These are phyloP conservation scores for Botrytis pseudocinerea DNA, from an alignment of 2,329 filamentous ascomycete species.

Conservation along the genomic window DNA sequence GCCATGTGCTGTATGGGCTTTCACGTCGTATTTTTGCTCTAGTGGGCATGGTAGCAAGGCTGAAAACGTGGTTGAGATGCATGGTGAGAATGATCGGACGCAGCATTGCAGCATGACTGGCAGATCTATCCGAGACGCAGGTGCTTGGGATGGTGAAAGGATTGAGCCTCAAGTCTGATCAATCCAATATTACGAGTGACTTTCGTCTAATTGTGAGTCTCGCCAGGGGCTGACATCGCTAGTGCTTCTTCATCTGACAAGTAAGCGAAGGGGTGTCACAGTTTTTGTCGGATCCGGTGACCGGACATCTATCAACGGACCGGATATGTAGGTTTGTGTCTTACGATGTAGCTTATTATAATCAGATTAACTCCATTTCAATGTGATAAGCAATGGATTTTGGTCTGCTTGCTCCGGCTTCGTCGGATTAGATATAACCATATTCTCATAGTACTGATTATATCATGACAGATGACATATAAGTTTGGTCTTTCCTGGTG, in stretches of 20 bases:
- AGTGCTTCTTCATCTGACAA: constrained; percentile 15
- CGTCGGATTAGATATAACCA: constrained; percentile 5
- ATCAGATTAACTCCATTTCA: not conserved
- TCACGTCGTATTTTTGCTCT: not conserved
- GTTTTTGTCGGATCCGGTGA: constrained; percentile 17
- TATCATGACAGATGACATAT: constrained; percentile 6
- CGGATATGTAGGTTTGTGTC: not conserved
- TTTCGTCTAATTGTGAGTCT: not conserved
- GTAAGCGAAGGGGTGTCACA: constrained; percentile 4
- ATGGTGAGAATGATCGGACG: constrained; percentile 4
- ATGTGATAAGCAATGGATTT: not conserved
- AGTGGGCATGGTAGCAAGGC: not conserved
- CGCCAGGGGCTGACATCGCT: not conserved
- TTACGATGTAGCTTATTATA: constrained; percentile 10
- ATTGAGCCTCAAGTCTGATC: not conserved
- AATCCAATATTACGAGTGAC: not conserved
- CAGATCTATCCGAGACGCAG: constrained; percentile 1
- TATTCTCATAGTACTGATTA: not conserved
- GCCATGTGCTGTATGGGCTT: constrained; percentile 1
- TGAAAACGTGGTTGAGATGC: constrained; percentile 17
- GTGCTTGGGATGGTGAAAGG: not conserved
- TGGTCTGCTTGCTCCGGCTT: constrained; percentile 4
- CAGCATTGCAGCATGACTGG: constrained; percentile 1
- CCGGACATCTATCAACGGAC: not conserved
- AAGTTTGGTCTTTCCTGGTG: constrained; percentile 2